phyloP scores from a whole-genome alignment of 306 rosid genomes.

The Cicer arietinum region DNA sequence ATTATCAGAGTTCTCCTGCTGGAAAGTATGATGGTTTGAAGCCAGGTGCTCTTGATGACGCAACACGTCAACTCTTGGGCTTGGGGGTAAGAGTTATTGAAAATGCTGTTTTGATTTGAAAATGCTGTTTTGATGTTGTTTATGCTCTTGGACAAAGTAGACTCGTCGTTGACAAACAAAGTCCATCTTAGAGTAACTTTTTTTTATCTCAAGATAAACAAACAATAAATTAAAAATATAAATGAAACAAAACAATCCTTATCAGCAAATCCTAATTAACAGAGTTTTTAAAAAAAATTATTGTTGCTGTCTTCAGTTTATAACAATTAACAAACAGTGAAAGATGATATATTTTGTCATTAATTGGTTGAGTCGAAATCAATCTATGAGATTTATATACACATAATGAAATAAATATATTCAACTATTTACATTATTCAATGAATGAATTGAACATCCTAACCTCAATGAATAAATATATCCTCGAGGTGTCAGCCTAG shows the following conservation, averaged over 20 bases:
- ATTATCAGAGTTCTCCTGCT: slow-evolving; percentile 81
- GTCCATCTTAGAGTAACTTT: too few relatives aligned
- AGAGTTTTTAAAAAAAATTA: too few relatives aligned
- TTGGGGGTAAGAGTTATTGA: slow-evolving; percentile 66
- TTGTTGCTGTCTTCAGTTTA: too few relatives aligned
- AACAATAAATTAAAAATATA: too few relatives aligned
- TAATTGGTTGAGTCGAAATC: neutral
- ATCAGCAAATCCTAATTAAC: too few relatives aligned
- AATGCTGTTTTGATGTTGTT: slow-evolving; percentile 37
- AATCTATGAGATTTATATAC: neutral
- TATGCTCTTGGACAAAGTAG: too few relatives aligned
- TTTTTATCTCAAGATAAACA: too few relatives aligned
- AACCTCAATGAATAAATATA: too few relatives aligned
- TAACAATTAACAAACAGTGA: neutral
- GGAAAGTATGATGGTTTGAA: slow-evolving; percentile 92
- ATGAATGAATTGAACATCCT: slow-evolving; percentile 2
- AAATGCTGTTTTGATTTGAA: slow-evolving; percentile 38
- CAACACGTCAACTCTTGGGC: slow-evolving; percentile 81
- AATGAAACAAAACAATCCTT: too few relatives aligned
- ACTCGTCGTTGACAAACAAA: too few relatives aligned
- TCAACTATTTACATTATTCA: neutral
- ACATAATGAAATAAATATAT: neutral
- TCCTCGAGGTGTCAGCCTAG: too few relatives aligned
- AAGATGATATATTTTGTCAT: neutral
- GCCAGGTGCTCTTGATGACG: slow-evolving; percentile 84